Evolutionary conservation across 1,139 yeast genomes (phyloP).

Genomic region (Pichia sp.): DNA sequence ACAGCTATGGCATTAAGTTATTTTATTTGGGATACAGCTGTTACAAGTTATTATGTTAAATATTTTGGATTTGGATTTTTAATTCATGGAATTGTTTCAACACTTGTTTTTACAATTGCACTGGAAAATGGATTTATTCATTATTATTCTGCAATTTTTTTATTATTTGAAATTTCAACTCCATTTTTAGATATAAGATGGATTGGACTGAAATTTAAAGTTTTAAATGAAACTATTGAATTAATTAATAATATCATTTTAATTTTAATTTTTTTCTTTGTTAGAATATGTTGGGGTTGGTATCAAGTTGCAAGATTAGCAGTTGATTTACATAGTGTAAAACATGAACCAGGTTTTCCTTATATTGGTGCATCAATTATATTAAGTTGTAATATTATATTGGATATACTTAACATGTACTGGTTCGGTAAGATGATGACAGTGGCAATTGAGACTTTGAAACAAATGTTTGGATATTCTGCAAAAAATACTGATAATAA

Average conservation of each 20-base stretch:
- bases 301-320: constrained; percentile 55
- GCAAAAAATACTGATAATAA: constrained; percentile 22
- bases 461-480: constrained; percentile 24
- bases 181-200: constrained; percentile 91
- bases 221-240: constrained; percentile 43
- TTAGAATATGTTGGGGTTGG: constrained; percentile 86
- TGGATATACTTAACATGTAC: constrained; percentile 63
- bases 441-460: constrained; percentile 56
- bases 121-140: constrained; percentile 62
- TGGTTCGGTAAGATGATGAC: constrained; percentile 83
- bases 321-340: constrained; percentile 42
- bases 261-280: constrained; percentile 63
- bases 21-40: constrained; percentile 83
- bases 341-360: constrained; percentile 38
- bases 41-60: constrained; percentile 54
- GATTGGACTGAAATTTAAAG: constrained; percentile 75
- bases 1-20: constrained; percentile 73
- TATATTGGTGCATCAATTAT: constrained; percentile 44
- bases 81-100: constrained; percentile 79
- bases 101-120: constrained; percentile 62
- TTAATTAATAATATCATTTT: constrained; percentile 65
- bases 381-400: constrained; percentile 53
- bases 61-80: constrained; percentile 80
- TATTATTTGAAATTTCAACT: constrained; percentile 84
- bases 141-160: constrained; percentile 79